Evolutionary conservation across 306 rosid species (phyloP).

Genomic region (Chamaecrista fasciculata): DNA sequence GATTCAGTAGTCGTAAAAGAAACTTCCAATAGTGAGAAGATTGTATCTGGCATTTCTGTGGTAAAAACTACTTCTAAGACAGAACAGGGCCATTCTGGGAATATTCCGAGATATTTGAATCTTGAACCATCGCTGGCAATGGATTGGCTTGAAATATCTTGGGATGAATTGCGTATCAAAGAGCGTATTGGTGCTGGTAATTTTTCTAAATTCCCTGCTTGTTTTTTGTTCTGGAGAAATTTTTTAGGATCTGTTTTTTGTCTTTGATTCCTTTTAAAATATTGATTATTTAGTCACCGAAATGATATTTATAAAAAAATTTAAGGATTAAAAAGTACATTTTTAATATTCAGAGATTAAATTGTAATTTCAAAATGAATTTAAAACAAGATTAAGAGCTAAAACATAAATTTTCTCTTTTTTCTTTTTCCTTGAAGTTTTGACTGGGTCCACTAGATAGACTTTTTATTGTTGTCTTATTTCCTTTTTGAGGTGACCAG

Average conservation of each 20-base stretch:
- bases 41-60: constrained; percentile 43
- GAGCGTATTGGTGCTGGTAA: constrained; percentile 98
- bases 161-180: constrained; percentile 85
- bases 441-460: background rate
- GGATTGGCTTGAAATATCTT: constrained; percentile 99
- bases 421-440: too few relatives aligned
- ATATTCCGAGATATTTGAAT: constrained; percentile 60
- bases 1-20: constrained; percentile 40
- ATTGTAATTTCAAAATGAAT: too few relatives aligned
- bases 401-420: too few relatives aligned
- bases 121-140: constrained; percentile 96
- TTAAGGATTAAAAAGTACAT: too few relatives aligned
- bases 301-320: too few relatives aligned
- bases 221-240: too few relatives aligned
- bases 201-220: constrained; percentile 13
- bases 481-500: background rate
- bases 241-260: too few relatives aligned
- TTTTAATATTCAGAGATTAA: too few relatives aligned
- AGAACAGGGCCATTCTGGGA: constrained; percentile 37
- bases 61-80: constrained; percentile 40
- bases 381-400: too few relatives aligned
- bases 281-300: too few relatives aligned
- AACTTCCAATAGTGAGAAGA: constrained; percentile 36
- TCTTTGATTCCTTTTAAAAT: too few relatives aligned
- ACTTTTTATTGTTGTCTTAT: constrained; percentile 1